A percentile compares a stretch with the other conserved stretches of the same genome.
Conservation (phyloP, 2,329 filamentous ascomycete species). For the Pleurostoma richardsiae region DNA sequence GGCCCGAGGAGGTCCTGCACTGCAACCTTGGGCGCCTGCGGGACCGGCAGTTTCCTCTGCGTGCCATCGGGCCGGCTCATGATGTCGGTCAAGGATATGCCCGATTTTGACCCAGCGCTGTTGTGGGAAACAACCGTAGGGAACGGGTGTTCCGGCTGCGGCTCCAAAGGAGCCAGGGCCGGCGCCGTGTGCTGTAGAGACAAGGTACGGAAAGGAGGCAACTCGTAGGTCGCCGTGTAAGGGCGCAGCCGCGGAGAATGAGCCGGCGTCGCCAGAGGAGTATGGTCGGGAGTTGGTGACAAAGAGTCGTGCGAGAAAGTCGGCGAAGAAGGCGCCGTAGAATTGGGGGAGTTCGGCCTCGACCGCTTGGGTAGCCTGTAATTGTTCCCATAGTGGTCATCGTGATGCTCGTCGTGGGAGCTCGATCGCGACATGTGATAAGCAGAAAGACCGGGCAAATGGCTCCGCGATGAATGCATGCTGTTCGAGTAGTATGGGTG, state of each 20-base stretch:
- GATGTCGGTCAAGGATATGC: conserved; percentile 85
- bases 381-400: conserved; percentile 68
- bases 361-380: conserved; percentile 80
- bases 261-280: conserved; percentile 93
- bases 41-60: conserved; percentile 85
- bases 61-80: conserved; percentile 84
- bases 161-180: conserved; percentile 55
- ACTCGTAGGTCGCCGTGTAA: conserved; percentile 67
- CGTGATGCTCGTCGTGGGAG: conserved; percentile 70
- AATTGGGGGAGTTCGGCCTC: conserved; percentile 88
- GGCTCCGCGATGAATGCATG: conserved; percentile 47
- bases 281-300: conserved; percentile 94
- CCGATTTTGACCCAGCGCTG: conserved; percentile 48
- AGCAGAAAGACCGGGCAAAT: conserved; percentile 72
- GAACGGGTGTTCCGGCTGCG: conserved; percentile 41
- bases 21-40: conserved; percentile 83
- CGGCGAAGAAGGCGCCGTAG: conserved; percentile 90
- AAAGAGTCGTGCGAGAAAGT: conserved; percentile 95
- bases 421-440: conserved; percentile 93
- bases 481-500: conserved; percentile 50
- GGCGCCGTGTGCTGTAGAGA: conserved; percentile 48
- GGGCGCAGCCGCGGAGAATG: conserved; percentile 90
- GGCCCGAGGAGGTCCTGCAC: conserved; percentile 78
- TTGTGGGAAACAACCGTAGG: conserved; percentile 26
- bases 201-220: conserved; percentile 75